Conservation (phyloP, 2,329 filamentous ascomycete species). For the Plectosphaerella plurivora region DNA sequence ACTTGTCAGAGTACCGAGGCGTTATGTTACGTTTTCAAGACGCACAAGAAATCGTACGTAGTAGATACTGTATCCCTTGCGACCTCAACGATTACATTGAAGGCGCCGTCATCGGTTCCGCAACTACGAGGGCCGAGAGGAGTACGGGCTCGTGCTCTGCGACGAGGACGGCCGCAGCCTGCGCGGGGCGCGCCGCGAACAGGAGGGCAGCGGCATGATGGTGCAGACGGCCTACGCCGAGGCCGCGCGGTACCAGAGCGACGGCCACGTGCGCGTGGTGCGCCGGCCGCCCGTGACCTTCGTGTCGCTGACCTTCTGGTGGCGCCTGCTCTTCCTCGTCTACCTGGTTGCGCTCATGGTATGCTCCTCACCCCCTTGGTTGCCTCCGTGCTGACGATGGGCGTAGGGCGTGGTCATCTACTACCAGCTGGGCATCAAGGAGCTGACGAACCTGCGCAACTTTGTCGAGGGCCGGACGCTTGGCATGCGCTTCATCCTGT, state of each 20-base stretch:
- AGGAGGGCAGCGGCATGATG: too few relatives aligned
- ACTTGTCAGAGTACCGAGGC: too few relatives aligned
- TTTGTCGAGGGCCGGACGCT: constrained; percentile 24
- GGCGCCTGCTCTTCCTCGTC: constrained; percentile 23
- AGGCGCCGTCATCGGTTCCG: too few relatives aligned
- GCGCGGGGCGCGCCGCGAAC: not conserved
- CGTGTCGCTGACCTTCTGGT: constrained; percentile 27
- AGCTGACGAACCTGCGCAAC: not conserved
- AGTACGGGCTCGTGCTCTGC: constrained; percentile 25
- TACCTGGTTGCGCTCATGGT: constrained; percentile 27
- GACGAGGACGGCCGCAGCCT: constrained; percentile 19
- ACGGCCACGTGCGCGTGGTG: not conserved
- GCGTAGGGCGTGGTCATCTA: constrained; percentile 33
- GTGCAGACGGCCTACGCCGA: constrained; percentile 1
- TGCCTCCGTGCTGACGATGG: too few relatives aligned
- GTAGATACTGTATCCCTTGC: too few relatives aligned
- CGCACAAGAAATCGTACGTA: too few relatives aligned
- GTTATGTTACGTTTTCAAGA: too few relatives aligned
- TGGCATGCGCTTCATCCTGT: constrained; percentile 37
- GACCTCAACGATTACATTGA: too few relatives aligned
- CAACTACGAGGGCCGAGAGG: constrained; percentile 15
- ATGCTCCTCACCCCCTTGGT: too few relatives aligned
- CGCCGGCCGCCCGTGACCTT: constrained; percentile 18
- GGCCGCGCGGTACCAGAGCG: not conserved
- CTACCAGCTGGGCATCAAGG: constrained; percentile 24